Evolutionary conservation across 2,329 filamentous ascomycete genomes (phyloP), one percentile per base, ranked within the genome.

Genomic region (Sporothrix inflata): DNA sequence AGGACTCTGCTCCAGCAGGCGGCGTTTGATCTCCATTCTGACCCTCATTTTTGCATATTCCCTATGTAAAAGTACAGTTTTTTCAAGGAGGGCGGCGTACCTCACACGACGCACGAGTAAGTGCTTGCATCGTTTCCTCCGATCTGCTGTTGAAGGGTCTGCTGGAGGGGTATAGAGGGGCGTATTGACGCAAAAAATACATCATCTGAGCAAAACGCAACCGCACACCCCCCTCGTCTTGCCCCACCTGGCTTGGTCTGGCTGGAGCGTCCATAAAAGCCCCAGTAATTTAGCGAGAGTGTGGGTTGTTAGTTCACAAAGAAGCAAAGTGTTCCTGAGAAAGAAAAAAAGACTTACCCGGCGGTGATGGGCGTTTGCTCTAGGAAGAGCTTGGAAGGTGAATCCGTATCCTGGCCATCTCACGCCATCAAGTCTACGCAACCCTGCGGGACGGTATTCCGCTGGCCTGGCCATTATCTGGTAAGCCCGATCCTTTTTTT

Each of bases 201-300:
- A 57, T 34, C 53, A 57, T 57, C 53, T 57, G 53, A 57, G 53
- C 53, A 30, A 34, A 51, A 51, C 3, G 49, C 49, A 53, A 53
- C n/a, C 11, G 21, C 49, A 53, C 53, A 34, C 53, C 21, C 21
- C 24, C 24, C 53, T 34, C 53, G 53, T 57, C 16, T 16, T 57
- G 53, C 27, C 27, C 53, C 53, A 57, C 53, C 49, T 53, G 47
- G 47, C 47, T 51, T 51, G 47, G 19, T 8, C 47, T 49, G 49
- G 8, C 24, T 24, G n/a, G 24, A 8, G 49, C 24, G 7, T 53
- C n/a, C n/a, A 53, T 3, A 3, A n/a, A 24, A n/a, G 49, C 49
- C 11, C 21, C n/a, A 53, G 49, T 53, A 12, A 6, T 53, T 53
- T 53, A 53, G 8, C n/a, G n/a, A 53, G 49, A 8, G 49, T 24